phyloP scores from a whole-genome alignment of 2,329 filamentous ascomycete genomes.

The Penicillium janthinellum region DNA sequence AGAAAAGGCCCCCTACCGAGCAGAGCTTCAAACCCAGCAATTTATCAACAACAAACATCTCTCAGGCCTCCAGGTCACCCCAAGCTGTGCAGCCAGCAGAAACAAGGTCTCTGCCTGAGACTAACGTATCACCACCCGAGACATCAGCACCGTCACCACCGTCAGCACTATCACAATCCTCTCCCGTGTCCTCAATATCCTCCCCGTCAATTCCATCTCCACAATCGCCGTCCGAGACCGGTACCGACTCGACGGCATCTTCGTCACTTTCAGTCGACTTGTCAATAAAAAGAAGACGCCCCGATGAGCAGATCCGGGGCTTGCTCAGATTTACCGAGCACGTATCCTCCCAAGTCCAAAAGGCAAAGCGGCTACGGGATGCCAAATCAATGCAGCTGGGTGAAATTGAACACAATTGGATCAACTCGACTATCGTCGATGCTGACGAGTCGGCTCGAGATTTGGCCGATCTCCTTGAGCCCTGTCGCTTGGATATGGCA shows the following conservation, averaged over 20 bases:
- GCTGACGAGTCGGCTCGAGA: conserved; percentile 38
- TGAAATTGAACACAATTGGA: conserved; percentile 29
- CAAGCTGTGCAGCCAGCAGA: background rate
- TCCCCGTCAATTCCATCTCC: background rate
- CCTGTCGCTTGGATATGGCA: conserved; percentile 22
- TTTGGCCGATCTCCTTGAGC: conserved; percentile 28
- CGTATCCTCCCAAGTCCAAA: conserved; percentile 2
- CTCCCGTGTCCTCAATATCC: conserved; percentile 2
- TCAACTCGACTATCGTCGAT: conserved; percentile 31
- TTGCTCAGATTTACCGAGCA: conserved; percentile 11
- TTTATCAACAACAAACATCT: background rate
- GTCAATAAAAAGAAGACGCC: conserved; percentile 2
- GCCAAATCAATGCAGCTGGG: conserved; percentile 13
- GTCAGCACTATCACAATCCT: background rate
- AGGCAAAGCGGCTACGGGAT: conserved; percentile 14
- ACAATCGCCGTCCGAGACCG: background rate
- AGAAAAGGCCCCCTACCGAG: background rate
- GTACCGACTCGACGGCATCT: background rate
- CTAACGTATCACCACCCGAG: background rate
- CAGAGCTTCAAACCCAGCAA: background rate
- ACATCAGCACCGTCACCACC: background rate
- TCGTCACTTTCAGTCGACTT: conserved; percentile 3
- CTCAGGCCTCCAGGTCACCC: background rate
- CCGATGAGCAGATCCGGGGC: conserved; percentile 14
- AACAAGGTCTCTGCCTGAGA: background rate